phyloP scores from a whole-genome alignment of 1,139 yeast genomes.

The Kluyveromyces sp. region DNA sequence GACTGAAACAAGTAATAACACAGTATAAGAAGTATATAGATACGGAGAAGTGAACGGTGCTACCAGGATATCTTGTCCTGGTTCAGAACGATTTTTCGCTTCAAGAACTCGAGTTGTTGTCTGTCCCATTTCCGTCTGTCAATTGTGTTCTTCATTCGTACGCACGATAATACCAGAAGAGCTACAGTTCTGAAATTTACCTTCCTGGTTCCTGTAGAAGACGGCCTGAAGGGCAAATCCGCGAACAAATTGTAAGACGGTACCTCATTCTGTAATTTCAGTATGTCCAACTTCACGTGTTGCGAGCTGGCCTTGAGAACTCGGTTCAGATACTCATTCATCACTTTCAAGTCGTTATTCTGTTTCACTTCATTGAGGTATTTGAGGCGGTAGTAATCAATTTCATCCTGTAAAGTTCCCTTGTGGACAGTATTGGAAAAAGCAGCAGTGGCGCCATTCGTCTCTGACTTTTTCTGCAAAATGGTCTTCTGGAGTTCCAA shows the following conservation, averaged over 20 bases:
- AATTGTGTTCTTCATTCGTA: conserved; percentile 25
- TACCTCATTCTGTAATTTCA: conserved; percentile 25
- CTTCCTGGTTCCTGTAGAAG: conserved; percentile 7
- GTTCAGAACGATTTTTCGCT: conserved; percentile 24
- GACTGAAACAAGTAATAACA: conserved; percentile 19
- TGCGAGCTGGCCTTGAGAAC: conserved; percentile 29
- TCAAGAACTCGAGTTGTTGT: conserved; percentile 23
- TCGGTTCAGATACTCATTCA: conserved; percentile 29
- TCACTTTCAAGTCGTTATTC: conserved; percentile 28
- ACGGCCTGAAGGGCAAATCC: conserved; percentile 2
- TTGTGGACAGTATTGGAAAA: conserved; percentile 3
- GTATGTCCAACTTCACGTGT: conserved; percentile 25
- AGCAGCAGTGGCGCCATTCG: conserved; percentile 10
- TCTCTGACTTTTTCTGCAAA: conserved; percentile 5
- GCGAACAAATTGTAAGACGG: conserved; percentile 7
- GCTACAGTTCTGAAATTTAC: conserved; percentile 27
- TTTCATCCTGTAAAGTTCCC: conserved; percentile 17
- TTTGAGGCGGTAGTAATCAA: conserved; percentile 29
- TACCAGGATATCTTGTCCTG: conserved; percentile 26
- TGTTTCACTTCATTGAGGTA: conserved; percentile 28
- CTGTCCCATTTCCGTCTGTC: conserved; percentile 23
- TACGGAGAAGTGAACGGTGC: conserved; percentile 2
- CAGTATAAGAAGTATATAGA: conserved; percentile 14
- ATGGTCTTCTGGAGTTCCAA: conserved; percentile 18
- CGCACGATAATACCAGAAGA: conserved; percentile 25